A percentile compares a stretch with the other conserved stretches of the same genome.
Evolutionary conservation across 2,329 filamentous ascomycete genomes (phyloP).

Genomic region (Chrysosporium queenslandicum): DNA sequence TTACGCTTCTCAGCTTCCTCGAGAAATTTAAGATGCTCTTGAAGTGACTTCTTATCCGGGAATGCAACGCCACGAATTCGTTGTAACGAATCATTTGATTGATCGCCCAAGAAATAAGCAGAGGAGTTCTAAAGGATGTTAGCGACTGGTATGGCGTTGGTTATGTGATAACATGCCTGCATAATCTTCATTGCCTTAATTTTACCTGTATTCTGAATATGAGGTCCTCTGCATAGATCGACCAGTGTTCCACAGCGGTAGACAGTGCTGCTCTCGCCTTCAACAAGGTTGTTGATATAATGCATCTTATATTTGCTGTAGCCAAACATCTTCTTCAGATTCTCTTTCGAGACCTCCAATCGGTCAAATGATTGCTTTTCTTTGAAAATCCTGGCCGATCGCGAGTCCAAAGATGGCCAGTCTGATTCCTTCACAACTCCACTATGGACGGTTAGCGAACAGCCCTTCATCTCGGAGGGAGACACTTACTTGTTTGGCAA

Average conservation of each 20-base stretch:
- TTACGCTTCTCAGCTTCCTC: conserved; percentile 98
- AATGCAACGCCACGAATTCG: conserved; percentile 94
- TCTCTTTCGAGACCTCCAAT: conserved; percentile 76
- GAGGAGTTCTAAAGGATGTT: conserved; percentile 50
- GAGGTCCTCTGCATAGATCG: conserved; percentile 88
- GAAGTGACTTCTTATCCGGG: conserved; percentile 91
- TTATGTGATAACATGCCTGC: conserved; percentile 44
- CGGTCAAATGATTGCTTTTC: conserved; percentile 94
- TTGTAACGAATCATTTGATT: conserved; percentile 88
- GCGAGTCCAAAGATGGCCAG: conserved; percentile 73
- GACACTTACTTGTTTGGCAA: conserved; percentile 51
- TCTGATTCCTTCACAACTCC: conserved; percentile 61
- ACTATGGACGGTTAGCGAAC: conserved; percentile 29
- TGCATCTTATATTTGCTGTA: conserved; percentile 99
- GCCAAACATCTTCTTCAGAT: conserved; percentile 89
- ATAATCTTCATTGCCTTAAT: conserved; percentile 93
- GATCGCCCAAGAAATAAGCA: conserved; percentile 89
- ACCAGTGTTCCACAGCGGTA: conserved; percentile 91
- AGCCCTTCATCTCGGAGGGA: not conserved
- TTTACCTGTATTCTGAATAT: conserved; percentile 84
- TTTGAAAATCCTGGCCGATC: conserved; percentile 77
- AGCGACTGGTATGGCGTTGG: not conserved
- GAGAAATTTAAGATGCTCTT: conserved; percentile 86
- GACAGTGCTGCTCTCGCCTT: conserved; percentile 84
- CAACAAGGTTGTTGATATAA: conserved; percentile 90